Conservation (phyloP, 805 yeast genomes). For the Spathaspora gorwiae region DNA sequence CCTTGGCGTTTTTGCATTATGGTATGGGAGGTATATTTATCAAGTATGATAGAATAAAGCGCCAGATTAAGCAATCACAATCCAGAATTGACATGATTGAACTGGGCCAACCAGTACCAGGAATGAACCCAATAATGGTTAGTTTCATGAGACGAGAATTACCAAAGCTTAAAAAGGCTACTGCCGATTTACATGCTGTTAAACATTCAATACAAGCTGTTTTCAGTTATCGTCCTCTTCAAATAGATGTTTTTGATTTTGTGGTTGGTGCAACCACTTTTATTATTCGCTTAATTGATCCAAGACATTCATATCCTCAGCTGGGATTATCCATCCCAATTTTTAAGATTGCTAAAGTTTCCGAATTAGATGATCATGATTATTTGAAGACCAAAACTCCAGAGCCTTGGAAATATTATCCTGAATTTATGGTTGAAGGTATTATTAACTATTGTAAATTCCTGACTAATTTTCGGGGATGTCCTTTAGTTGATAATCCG, state of each 20-base stretch:
- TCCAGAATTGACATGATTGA: conserved; percentile 47
- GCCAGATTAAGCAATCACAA: conserved; percentile 44
- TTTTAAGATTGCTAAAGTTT: conserved; percentile 53
- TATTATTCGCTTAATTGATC: conserved; percentile 68
- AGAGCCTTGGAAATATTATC: conserved; percentile 72
- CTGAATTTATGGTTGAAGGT: conserved; percentile 84
- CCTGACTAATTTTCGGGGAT: conserved; percentile 50
- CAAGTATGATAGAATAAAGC: conserved; percentile 48
- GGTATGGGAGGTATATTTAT: conserved; percentile 80
- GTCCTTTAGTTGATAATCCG: conserved; percentile 52
- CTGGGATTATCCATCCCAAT: conserved; percentile 48
- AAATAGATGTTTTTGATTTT: conserved; percentile 69
- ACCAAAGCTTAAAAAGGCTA: conserved; percentile 40
- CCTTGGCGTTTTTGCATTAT: conserved; percentile 76
- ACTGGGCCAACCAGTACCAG: conserved; percentile 23
- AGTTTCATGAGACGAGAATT: conserved; percentile 35
- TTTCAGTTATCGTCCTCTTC: conserved; percentile 52
- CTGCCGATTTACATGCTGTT: conserved; percentile 34
- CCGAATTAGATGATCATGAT: conserved; percentile 72
- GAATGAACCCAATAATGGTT: conserved; percentile 22
- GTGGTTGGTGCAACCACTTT: conserved; percentile 72
- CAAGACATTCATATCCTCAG: conserved; percentile 59
- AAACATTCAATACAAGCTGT: conserved; percentile 61
- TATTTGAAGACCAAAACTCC: conserved; percentile 64
- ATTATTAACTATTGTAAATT: conserved; percentile 66